Percentiles rank a stretch among this genome's conserved stretches.
phyloP scores from a whole-genome alignment of 2,329 filamentous ascomycete species.

The Neopestalotiopsis rosae region DNA sequence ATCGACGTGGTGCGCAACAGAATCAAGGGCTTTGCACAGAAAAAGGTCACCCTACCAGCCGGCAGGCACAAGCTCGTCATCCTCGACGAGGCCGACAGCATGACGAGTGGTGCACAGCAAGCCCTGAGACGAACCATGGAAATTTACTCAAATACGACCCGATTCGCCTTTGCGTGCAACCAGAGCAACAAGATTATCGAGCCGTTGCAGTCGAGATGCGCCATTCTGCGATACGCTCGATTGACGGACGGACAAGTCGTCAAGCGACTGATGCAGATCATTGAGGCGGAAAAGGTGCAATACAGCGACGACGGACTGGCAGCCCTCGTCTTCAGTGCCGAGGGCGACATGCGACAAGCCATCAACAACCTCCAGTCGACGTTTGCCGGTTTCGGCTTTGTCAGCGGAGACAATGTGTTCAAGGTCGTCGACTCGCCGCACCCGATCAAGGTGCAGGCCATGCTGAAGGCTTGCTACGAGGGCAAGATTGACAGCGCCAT shows the following conservation, averaged over 20 bases:
- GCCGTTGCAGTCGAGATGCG: constrained; percentile 95
- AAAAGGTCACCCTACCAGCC: constrained; percentile 92
- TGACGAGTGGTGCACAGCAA: constrained; percentile 97
- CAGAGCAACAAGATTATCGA: constrained; percentile 99
- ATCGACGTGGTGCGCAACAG: constrained; percentile 97
- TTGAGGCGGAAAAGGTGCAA: constrained; percentile 87
- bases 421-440: constrained; percentile 96
- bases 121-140: constrained; percentile 96
- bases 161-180: constrained; percentile 98
- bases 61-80: constrained; percentile 97
- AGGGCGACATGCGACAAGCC: constrained; percentile 98
- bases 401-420: constrained; percentile 98
- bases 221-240: constrained; percentile 91
- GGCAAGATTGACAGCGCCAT: constrained; percentile 87
- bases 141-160: constrained; percentile 94
- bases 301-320: constrained; percentile 93
- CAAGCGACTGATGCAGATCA: constrained; percentile 88
- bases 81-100: constrained; percentile 96
- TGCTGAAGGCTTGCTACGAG: constrained; percentile 97
- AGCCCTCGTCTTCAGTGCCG: constrained; percentile 94
- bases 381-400: constrained; percentile 89
- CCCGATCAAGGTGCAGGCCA: constrained; percentile 96
- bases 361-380: constrained; percentile 99
- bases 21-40: constrained; percentile 98
- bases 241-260: constrained; percentile 93